Evolutionary conservation across 768 basidiomycete genomes (phyloP), one percentile per base, ranked within the genome.

Genomic region (Phlebiopsis gigantea): DNA sequence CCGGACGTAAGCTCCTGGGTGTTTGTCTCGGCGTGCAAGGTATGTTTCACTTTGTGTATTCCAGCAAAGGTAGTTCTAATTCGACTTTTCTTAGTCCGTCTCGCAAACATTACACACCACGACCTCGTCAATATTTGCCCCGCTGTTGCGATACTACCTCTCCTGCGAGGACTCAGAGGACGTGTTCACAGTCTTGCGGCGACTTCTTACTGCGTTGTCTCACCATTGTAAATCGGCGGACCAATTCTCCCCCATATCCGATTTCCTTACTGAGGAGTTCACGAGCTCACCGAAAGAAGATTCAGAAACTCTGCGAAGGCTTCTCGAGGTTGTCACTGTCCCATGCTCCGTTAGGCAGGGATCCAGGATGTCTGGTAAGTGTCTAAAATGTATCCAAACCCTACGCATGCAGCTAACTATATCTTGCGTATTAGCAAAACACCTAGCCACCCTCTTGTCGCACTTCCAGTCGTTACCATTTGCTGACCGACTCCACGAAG

Each of bases 21-120:
- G 55, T 67, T 90, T 42, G 80, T 90, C 4, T 88, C 80, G 60
- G 88, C 89, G 14, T 93, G 86, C 79, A 89, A 90, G 77, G 89
- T 88, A 51, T 9, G 68, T 69, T 21, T 34, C 28, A 29, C 26
- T 9, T 15, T 47, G 15, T 2, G 2, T 26, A 24, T 26, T 22
- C 46, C 22, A 9, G n/a, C 28, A 19, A n/a, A n/a, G 21, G 21
- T 3, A 61, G n/a, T 46, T 53, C 61, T 5, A 14, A 29, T 31
- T 31, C 5, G 21, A 50, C 28, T 2, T 6, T 10, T 50, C n/a
- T 1, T 61, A 91, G 90, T 89, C 87, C n/a, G 84, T 90, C 47
- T 86, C 88, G 8, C 85, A 87, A 70, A 87, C 85, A 0, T 71
- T 97, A 26, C 93, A 96, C 66, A 90, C 90, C 0, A 78, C 82